Base-by-base conservation (phyloP, 2,329 filamentous ascomycete genomes). In the Bretziella fagacearum region DNA sequence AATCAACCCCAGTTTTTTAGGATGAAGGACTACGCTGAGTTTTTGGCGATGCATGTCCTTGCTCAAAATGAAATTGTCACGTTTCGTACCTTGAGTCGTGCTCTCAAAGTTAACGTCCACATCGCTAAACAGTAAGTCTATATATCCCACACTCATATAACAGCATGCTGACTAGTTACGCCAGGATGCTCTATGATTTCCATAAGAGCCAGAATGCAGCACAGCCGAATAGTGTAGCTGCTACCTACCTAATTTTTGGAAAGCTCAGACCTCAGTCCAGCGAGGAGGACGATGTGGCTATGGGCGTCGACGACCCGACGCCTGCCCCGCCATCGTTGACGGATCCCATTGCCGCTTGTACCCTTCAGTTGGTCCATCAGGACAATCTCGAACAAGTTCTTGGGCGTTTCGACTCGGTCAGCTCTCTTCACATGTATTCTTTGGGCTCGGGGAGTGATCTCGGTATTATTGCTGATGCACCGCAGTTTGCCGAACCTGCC, bases 201-300 rank as follows among this genome's bases (percentile, higher is more conserved):
- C 76, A 95, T 60, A 69, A 71, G 52, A 74, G 70, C 48, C 82
- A 93, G 59, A 93, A 86, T 61, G 69, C 67, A 47, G 84, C 81
- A 60, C 81, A 77, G 51, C 70, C 81, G 0, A 73, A 76, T 18
- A 79, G 77, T 22, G 68, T 95, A n/a, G 76, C 93, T 63, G 91
- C 89, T 37, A 95, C 86, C n/a, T 98, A 95, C 62, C 67, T 95
- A 42, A 59, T 98, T 39, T 81, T 79, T 44, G 91, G 89, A 32
- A 73, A 67, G 18, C 81, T 74, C 56, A 68, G 62, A 46, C 56
- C 57, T 4, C 57, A 58, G 15, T 54, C 52, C 1, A 56, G 62
- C 20, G 64, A 68, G 29, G 70, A 80, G 55, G 73, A 66, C n/a
- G 79, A 82, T 45, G 74, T 85, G 49, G 76, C 79, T 37, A 80